Evolutionary conservation across 2,329 filamentous ascomycete genomes (phyloP), one percentile per base, ranked within the genome.

Genomic region (Trichoderma harzianum): DNA sequence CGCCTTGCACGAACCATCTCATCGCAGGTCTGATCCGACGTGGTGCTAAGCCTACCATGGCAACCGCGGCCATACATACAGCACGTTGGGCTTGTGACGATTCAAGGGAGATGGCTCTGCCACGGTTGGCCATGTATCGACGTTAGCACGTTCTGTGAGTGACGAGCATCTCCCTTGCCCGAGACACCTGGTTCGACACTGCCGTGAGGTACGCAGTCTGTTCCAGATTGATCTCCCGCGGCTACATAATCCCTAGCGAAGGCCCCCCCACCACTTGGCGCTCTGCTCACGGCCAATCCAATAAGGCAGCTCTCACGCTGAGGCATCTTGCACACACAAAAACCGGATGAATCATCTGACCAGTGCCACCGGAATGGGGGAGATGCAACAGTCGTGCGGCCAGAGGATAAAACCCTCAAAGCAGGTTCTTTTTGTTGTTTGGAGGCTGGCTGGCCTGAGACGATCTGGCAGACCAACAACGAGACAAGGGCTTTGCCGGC

Each of bases 181-280:
- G 69, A 72, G 72, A 73, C 70, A 70, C 61, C 21, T 55, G 34
- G 67, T 57, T 69, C 67, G 65, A 61, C 63, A 47, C 61, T 72
- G 24, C 60, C 60, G 66, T 28, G 58, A 69, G 66, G 67, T 32
- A 69, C 72, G 36, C 58, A 47, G 28, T 55, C 16, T 62, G 70
- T 72, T 73, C 72, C 72, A 73, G 70, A 73, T 73, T 73, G 69
- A 73, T 73, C 70, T 72, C 72, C 69, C 69, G 69, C 69, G 61
- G 51, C 69, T 71, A 69, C 67, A 62, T 62, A 28, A 69, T 69
- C 55, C 67, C 36, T 53, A 69, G 67, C 67, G 55, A 51, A 30
- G 34, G n/a, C 24, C 55, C 66, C 66, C 67, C 32, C 24, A 30
- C 64, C 51, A 61, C 57, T 62, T 69, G 67, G 57, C 67, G 66